Evolutionary conservation across 805 yeast genomes (phyloP), one percentile per base, ranked within the genome.

Genomic region (Wickerhamiella spandovensis): DNA sequence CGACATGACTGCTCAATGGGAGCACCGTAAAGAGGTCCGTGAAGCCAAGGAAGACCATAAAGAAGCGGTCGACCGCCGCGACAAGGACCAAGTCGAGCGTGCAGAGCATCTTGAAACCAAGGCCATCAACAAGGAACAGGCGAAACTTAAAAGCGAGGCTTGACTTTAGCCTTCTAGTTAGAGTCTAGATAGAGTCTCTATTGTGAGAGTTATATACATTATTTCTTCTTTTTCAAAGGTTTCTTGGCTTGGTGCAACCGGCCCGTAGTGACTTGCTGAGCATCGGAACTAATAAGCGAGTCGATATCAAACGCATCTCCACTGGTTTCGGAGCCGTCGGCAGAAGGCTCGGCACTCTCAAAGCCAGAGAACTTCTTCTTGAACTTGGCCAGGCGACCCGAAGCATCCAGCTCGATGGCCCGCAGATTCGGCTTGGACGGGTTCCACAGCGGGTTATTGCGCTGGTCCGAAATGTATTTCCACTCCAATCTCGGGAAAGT

Each of bases 371-470:
- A 66, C 60, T 62, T 63, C 55, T 62, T 54, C 53, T 62, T 58
- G 63, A 66, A 65, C 56, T 58, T 64, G 51, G 70, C 67, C 52
- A 89, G 69, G 65, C 81, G 82, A 59, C 95, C 95, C 48, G 85
- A 81, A 13, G 92, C 84, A 64, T 79, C 84, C n/a, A 84, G 82
- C 66, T 85, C 95, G 35, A 78, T 74, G 44, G 81, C 75, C 48
- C 76, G 76, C 59, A 85, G 71, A 65, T 87, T 92, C 21, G 84
- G 77, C 67, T 89, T 79, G 54, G 84, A 77, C 48, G 88, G 86
- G 67, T 92, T 92, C 96, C 97, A 92, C 50, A 84, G 66, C 35
- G 88, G 79, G 60, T 78, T 80, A 61, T 84, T 85, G 68, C 95
- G 79, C 72, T 84, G 95, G 67, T 92, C 98, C 48, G 80, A 78